A percentile compares a stretch with the other conserved stretches of the same genome.
Evolutionary conservation across 2,329 filamentous ascomycete genomes (phyloP).

Genomic region (Fusarium sp.): DNA sequence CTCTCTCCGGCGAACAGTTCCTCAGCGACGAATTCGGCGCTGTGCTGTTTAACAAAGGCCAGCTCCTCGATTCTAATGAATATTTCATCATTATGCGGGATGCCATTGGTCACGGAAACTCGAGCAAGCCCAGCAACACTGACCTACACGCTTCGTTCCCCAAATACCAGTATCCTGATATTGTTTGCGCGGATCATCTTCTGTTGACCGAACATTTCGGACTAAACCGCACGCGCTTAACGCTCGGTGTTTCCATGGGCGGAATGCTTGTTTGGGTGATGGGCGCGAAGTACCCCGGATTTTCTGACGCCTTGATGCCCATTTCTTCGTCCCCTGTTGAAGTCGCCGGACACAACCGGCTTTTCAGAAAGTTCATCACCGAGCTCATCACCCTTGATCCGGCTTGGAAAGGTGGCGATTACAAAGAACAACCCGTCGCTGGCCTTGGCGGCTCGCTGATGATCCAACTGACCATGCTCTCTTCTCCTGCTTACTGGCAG

Average conservation of each 20-base stretch:
- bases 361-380: slow-evolving; percentile 31
- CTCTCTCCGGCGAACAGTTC: not conserved
- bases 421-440: not conserved
- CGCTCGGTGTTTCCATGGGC: slow-evolving; percentile 27
- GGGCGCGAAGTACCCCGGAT: not conserved
- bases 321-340: slow-evolving; percentile 15
- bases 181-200: slow-evolving; percentile 7
- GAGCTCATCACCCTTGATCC: slow-evolving; percentile 23
- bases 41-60: slow-evolving; percentile 18
- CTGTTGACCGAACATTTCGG: slow-evolving; percentile 19
- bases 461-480: slow-evolving; percentile 26
- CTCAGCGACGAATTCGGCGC: slow-evolving; percentile 22
- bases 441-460: slow-evolving; percentile 15
- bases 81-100: slow-evolving; percentile 36
- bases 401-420: slow-evolving; percentile 16
- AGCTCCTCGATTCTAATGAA: slow-evolving; percentile 9
- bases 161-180: slow-evolving; percentile 25
- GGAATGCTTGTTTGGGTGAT: slow-evolving; percentile 36
- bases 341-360: slow-evolving; percentile 21
- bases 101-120: slow-evolving; percentile 29
- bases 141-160: slow-evolving; percentile 11
- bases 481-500: slow-evolving; percentile 24
- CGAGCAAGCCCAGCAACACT: slow-evolving; percentile 28
- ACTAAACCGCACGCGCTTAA: slow-evolving; percentile 7
- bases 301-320: slow-evolving; percentile 29